Base-by-base conservation (phyloP, 257 asterid genomes). In the Forsythia viridissima region DNA sequence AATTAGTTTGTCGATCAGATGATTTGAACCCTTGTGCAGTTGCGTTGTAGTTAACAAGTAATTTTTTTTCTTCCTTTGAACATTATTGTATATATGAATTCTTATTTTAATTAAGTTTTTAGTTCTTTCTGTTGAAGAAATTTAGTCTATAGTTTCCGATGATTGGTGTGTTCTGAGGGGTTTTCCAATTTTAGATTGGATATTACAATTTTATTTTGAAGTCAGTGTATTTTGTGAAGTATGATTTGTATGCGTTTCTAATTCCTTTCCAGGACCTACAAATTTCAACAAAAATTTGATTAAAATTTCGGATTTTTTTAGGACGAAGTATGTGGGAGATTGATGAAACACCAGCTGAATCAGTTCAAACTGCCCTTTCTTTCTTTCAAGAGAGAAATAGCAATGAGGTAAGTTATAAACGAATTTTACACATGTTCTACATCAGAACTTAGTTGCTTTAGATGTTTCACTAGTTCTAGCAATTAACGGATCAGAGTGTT, bases 351-450 rank as follows among this genome's bases (percentile, higher is more conserved):
- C 84, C 94, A 66, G 80, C 87, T 70, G 90, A 87, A 59, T 89
- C 94, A 4, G 94, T 87, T 68, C 90, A 92, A 83, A 82, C 81
- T 74, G 94, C 91, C 16, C 81, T 89, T 76, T 85, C 93, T 48
- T 89, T 93, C 81, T 89, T 93, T n/a, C 92, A 84, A 21, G 91
- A 83, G 76, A 79, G 71, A 15, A 77, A 13, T 63, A 72, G 65
- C 72, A 84, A 71, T 72, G 80, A 85, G 30, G 94, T 86, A 84
- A 86, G 83, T 79, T 63, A 63, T 21, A 63, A 61, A 63, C 39
- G 0, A 63, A 24, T 63, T 8, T 4, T 63, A 21, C 55, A 12
- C 18, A 44, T 44, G 55, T 30, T 30, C 34, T 30, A 30, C 34
- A 30, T 30, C 34, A 30, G 2, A 30, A 30, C 34, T 30, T 30